Conservation (phyloP, 2,329 filamentous ascomycete genomes). For the Ophiostoma piceae region DNA sequence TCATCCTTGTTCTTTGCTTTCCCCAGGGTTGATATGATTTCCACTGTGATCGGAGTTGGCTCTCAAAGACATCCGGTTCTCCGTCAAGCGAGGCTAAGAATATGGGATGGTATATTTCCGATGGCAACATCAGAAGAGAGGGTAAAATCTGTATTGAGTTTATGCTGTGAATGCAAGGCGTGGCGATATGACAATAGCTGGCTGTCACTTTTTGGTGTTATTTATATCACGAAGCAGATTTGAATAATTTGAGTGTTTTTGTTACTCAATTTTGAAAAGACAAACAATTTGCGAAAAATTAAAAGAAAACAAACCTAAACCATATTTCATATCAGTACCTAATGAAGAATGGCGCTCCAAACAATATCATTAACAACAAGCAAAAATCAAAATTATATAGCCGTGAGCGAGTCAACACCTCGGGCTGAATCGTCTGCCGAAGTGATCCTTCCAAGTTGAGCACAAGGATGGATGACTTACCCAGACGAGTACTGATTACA, state of each 20-base stretch:
- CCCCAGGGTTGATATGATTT: background rate
- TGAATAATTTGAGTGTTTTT: too few relatives aligned
- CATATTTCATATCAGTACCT: background rate
- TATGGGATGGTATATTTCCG: background rate
- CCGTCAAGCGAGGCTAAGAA: background rate
- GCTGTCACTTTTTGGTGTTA: too few relatives aligned
- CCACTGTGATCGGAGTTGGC: background rate
- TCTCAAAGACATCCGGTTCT: background rate
- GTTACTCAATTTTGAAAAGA: too few relatives aligned
- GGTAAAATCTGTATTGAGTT: too few relatives aligned
- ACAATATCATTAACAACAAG: background rate
- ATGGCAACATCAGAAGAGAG: background rate
- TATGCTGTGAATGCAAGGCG: too few relatives aligned
- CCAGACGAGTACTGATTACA: background rate
- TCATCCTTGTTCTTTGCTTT: background rate
- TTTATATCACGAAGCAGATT: too few relatives aligned
- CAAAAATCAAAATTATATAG: background rate
- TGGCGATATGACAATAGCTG: too few relatives aligned
- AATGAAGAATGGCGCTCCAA: background rate
- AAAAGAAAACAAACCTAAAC: too few relatives aligned
- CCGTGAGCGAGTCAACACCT: background rate
- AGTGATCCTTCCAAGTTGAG: background rate
- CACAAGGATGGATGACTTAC: background rate
- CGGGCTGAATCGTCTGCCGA: background rate
- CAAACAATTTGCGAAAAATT: too few relatives aligned